Percentiles rank a stretch among this genome's conserved stretches.
Evolutionary conservation across 2,329 filamentous ascomycete species (phyloP).

Genomic region (Cladorrhinum sp.): DNA sequence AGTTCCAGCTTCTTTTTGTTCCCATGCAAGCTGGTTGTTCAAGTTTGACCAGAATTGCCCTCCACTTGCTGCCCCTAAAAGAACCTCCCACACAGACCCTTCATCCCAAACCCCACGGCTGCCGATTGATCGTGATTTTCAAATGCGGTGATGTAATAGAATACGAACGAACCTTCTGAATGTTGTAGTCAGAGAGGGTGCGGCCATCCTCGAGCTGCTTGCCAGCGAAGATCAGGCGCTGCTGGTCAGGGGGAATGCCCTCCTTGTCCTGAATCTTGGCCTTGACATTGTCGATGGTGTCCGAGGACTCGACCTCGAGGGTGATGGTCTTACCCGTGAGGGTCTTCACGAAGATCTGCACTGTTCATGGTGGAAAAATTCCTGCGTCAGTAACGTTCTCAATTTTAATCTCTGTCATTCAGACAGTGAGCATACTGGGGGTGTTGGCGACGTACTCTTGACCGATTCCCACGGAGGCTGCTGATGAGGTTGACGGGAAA

Average conservation of each 20-base stretch:
- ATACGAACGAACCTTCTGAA: constrained; percentile 76
- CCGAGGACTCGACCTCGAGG: constrained; percentile 97
- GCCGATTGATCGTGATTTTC: constrained; percentile 8
- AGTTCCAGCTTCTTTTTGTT: background rate
- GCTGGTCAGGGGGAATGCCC: constrained; percentile 96
- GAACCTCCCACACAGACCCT: background rate
- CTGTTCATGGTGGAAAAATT: constrained; percentile 13
- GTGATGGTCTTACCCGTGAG: constrained; percentile 99
- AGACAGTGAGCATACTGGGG: constrained; percentile 16
- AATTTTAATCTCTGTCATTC: background rate
- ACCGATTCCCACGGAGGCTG: constrained; percentile 47
- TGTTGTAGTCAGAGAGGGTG: constrained; percentile 97
- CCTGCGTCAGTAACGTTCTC: constrained; percentile 27
- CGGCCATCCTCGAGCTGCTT: constrained; percentile 99
- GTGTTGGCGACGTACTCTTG: constrained; percentile 52
- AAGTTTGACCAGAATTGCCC: constrained; percentile 2
- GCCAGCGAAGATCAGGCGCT: constrained; percentile 97
- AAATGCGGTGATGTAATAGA: constrained; percentile 2
- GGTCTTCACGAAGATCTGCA: constrained; percentile 95
- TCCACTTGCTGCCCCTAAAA: constrained; percentile 5
- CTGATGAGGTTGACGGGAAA: constrained; percentile 39
- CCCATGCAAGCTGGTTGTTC: background rate
- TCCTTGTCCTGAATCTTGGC: constrained; percentile 99
- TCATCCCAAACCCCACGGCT: constrained; percentile 1
- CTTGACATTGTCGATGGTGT: constrained; percentile 99